These are phyloP conservation scores for Crucihimalaya himalaica DNA, from an alignment of 345 rosid genomes.

Conservation along the genomic window DNA sequence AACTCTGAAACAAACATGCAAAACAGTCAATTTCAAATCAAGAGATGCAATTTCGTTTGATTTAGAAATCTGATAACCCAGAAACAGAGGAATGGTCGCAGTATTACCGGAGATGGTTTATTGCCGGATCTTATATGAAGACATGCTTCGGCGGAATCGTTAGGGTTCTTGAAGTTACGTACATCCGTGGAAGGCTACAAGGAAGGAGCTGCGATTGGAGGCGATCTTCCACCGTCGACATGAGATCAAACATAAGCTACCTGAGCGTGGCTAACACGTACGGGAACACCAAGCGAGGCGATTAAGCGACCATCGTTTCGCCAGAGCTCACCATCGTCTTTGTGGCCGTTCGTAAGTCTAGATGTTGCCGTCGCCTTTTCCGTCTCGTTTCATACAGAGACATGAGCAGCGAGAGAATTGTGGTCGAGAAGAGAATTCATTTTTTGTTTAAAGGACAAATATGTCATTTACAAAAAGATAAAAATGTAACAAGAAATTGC, in stretches of 20 bases:
- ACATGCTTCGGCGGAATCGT: constrained; percentile 61
- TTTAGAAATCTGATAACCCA: neutral
- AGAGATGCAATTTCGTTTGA: neutral
- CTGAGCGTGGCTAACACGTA: constrained; percentile 54
- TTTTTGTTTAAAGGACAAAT: too few relatives aligned
- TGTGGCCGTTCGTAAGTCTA: too few relatives aligned
- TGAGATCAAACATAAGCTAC: constrained; percentile 60
- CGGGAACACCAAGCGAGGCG: constrained; percentile 76
- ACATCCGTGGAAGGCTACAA: constrained; percentile 65
- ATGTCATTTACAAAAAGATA: too few relatives aligned
- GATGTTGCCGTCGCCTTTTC: too few relatives aligned
- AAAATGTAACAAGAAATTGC: too few relatives aligned
- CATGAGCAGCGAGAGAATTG: too few relatives aligned
- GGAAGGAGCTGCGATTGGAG: constrained; percentile 61
- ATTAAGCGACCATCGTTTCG: too few relatives aligned
- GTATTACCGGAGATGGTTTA: constrained; percentile 51
- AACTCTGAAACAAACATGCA: constrained; percentile 4
- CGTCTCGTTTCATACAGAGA: too few relatives aligned
- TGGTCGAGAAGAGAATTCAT: too few relatives aligned
- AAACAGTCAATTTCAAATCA: neutral
- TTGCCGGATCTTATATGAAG: constrained; percentile 63
- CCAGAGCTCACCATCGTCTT: too few relatives aligned
- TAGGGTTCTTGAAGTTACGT: constrained; percentile 54
- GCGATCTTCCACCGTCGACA: constrained; percentile 66
- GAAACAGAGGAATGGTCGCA: neutral